Base-by-base conservation (phyloP, 768 basidiomycete species). In the Suillus bovinus region DNA sequence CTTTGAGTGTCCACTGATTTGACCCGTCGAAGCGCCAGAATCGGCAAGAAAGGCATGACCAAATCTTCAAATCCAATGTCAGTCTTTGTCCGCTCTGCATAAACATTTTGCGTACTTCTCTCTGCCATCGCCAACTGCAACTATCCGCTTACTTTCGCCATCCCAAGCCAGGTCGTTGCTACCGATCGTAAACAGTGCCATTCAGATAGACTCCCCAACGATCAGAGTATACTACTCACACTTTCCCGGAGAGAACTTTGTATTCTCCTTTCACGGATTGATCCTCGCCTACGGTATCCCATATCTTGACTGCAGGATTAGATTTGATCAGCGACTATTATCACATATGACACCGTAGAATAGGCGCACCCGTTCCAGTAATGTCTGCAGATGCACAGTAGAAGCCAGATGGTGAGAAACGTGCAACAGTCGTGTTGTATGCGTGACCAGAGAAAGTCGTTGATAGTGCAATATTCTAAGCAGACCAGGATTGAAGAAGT, bases 131-230 rank as follows among this genome's bases (percentile, higher is more conserved):
- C 96, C 96, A 14, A 93, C 96, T 8, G 90, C 93, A 55, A 98
- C 91, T 61, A 99, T 90, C n/a, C 96, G 84, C 73, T 97, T 96
- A 71, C 91, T 93, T 74, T 98, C 96, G 1, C 91, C 91, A 70
- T 98, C 96, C 96, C 96, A 99, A 13, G 89, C 90, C 24, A 99
- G 84, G 76, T 98, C 96, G 68, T 95, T 95, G 66, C 95, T 94
- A 66, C 17, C 34, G 50, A n/a, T 16, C 55, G 11, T 47, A 13
- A 38, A 17, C 50, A 47, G 9, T 11, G 47, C 53, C 46, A 2
- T 27, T 49, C 14, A 49, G 33, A 33, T n/a, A 44, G 13, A 22
- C 9, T 4, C 38, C n/a, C n/a, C 29, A 42, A 9, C 16, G 33
- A 47, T 5, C 24, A n/a, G 27, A 24, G 38, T 8, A 17, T 7